Evolutionary conservation across 2,329 filamentous ascomycete species (phyloP).

Genomic region (Pseudocercospora vitis): DNA sequence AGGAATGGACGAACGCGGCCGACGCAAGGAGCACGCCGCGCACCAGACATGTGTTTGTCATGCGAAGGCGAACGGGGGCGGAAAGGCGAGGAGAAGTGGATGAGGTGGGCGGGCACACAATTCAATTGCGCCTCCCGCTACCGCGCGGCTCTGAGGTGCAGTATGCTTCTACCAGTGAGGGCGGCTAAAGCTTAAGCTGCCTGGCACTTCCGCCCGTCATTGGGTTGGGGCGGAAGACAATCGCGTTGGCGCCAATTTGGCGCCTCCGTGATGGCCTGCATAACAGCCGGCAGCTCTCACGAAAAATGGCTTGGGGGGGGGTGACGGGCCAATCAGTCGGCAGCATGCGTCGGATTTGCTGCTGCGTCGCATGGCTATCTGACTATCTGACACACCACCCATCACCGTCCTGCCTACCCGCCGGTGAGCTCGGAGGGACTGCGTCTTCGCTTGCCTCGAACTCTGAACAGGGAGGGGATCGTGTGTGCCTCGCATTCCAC

Average conservation of each 20-base stretch:
- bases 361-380: slow-evolving; percentile 5
- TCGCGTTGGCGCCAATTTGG: slow-evolving; percentile 13
- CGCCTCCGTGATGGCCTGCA: slow-evolving; percentile 19
- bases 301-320: slow-evolving; percentile 2
- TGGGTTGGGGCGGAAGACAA: slow-evolving; percentile 2
- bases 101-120: slow-evolving; percentile 23
- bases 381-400: slow-evolving; percentile 13
- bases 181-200: slow-evolving; percentile 15
- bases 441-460: neutral
- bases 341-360: neutral
- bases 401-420: neutral
- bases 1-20: neutral
- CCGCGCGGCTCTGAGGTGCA: slow-evolving; percentile 15
- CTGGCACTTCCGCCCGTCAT: slow-evolving; percentile 13
- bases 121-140: slow-evolving; percentile 19
- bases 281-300: slow-evolving; percentile 11
- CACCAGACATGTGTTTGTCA: slow-evolving; percentile 10
- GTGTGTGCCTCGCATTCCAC: slow-evolving; percentile 8
- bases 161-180: slow-evolving; percentile 14
- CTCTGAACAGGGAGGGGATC: slow-evolving; percentile 2
- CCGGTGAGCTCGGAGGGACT: neutral
- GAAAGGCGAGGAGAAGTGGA: slow-evolving; percentile 21
- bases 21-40: slow-evolving; percentile 22
- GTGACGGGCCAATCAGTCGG: slow-evolving; percentile 13
- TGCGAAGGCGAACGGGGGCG: slow-evolving; percentile 14